phyloP scores from a whole-genome alignment of 2,329 filamentous ascomycete species.

The Cladophialophora exuberans region DNA sequence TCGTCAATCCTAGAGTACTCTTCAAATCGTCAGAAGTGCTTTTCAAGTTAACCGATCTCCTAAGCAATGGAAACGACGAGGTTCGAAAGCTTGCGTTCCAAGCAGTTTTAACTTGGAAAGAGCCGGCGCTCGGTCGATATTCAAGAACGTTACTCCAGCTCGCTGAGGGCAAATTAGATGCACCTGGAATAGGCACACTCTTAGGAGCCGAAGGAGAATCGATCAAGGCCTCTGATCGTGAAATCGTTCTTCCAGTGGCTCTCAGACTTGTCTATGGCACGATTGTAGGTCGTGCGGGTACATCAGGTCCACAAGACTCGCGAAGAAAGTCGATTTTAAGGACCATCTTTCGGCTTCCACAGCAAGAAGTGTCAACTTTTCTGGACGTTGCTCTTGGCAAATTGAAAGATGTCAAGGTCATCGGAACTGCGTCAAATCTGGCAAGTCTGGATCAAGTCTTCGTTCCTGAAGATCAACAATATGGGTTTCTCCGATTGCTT shows the following conservation, averaged over 20 bases:
- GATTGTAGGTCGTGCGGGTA: constrained; percentile 79
- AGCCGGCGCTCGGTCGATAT: constrained; percentile 73
- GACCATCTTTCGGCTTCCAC: constrained; percentile 75
- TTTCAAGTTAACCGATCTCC: constrained; percentile 70
- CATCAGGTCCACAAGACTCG: constrained; percentile 76
- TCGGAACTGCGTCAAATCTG: constrained; percentile 50
- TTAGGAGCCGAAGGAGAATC: constrained; percentile 67
- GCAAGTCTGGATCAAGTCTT: constrained; percentile 59
- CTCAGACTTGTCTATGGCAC: constrained; percentile 87
- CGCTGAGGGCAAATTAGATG: constrained; percentile 87
- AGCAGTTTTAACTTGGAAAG: constrained; percentile 87
- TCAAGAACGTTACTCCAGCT: constrained; percentile 84
- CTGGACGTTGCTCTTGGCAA: constrained; percentile 78
- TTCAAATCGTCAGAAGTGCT: constrained; percentile 79
- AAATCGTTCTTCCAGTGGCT: constrained; percentile 79
- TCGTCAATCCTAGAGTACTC: constrained; percentile 82
- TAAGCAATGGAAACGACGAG: constrained; percentile 87
- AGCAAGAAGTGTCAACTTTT: constrained; percentile 77
- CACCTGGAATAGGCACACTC: constrained; percentile 89
- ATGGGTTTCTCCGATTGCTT: constrained; percentile 85
- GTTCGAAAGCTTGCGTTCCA: constrained; percentile 85
- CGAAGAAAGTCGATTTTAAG: constrained; percentile 75
- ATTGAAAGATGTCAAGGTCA: constrained; percentile 63
- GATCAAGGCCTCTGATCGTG: constrained; percentile 73
- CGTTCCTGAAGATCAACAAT: constrained; percentile 74